phyloP scores from a whole-genome alignment of 371 early-diverging fungal genomes.

The Sanchytrium tribonematis region DNA sequence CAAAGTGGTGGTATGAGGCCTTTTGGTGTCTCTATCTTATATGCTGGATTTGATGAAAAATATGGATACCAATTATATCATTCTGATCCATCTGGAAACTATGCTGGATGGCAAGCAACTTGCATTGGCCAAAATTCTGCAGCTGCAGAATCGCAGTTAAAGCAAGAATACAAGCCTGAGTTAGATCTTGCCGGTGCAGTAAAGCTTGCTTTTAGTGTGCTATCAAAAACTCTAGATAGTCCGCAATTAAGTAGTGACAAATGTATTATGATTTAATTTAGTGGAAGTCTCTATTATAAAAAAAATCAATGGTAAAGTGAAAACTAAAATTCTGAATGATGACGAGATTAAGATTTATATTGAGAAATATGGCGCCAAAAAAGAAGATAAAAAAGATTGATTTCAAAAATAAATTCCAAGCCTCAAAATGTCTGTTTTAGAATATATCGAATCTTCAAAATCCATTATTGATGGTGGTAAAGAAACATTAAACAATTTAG shows the following conservation, averaged over 20 bases:
- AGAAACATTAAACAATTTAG: no score
- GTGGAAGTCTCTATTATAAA: background rate
- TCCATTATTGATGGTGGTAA: no score
- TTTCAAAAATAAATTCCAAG: no score
- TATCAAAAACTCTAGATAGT: constrained; percentile 82
- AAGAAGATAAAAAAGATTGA: no score
- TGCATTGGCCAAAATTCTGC: constrained; percentile 85
- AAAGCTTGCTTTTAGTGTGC: constrained; percentile 58
- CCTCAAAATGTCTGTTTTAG: no score
- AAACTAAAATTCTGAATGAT: background rate
- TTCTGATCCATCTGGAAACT: constrained; percentile 96
- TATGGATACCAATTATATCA: constrained; percentile 85
- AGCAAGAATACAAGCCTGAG: constrained; percentile 11
- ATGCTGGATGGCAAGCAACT: constrained; percentile 91
- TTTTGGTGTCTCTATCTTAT: constrained; percentile 92
- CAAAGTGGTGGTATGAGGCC: constrained; percentile 94
- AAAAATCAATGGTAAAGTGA: background rate
- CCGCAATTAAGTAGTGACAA: constrained; percentile 64
- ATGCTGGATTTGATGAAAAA: constrained; percentile 73
- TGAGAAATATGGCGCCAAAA: no score
- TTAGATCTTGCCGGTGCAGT: constrained; percentile 21
- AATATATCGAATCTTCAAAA: no score
- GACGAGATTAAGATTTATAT: no score
- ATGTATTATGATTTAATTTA: constrained; percentile 20
- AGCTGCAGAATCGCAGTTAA: constrained; percentile 63